These are phyloP conservation scores for Spinacia oleracea DNA, from an alignment of 179 eudicot genomes.

Conservation along the genomic window DNA sequence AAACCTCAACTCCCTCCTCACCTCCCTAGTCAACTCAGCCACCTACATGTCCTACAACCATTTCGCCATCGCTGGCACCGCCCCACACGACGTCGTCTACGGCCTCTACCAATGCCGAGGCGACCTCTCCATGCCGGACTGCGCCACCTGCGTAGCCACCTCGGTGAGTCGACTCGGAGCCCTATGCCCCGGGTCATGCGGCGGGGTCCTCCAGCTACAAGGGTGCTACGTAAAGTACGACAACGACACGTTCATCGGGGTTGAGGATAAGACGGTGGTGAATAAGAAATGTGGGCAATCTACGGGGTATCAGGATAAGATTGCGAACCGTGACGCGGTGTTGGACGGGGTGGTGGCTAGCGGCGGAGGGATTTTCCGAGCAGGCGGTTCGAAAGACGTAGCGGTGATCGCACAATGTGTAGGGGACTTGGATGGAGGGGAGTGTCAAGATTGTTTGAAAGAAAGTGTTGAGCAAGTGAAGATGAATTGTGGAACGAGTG, in stretches of 20 bases:
- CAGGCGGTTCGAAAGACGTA: constrained; percentile 57
- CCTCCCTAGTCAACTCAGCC: constrained; percentile 83
- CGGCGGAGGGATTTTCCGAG: constrained; percentile 41
- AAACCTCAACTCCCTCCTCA: constrained; percentile 71
- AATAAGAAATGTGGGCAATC: constrained; percentile 64
- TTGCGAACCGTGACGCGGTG: constrained; percentile 50
- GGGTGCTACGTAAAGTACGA: constrained; percentile 80
- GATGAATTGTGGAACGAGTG: constrained; percentile 45
- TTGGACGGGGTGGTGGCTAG: constrained; percentile 41
- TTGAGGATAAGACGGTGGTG: constrained; percentile 63
- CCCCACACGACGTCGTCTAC: constrained; percentile 48
- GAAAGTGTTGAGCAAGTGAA: constrained; percentile 61
- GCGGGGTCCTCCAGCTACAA: constrained; percentile 64
- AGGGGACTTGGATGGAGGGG: constrained; percentile 58
- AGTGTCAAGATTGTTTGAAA: constrained; percentile 74
- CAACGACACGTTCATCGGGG: constrained; percentile 54
- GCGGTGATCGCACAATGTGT: constrained; percentile 77
- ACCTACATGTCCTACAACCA: constrained; percentile 59
- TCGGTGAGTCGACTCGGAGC: constrained; percentile 51
- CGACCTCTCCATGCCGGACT: constrained; percentile 59
- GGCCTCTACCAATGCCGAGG: constrained; percentile 92
- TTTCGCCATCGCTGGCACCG: constrained; percentile 53
- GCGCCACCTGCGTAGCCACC: constrained; percentile 52
- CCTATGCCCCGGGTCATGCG: constrained; percentile 51
- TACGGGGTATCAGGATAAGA: constrained; percentile 32